Percentiles rank a stretch among this genome's conserved stretches.
phyloP scores from a whole-genome alignment of 257 asterid genomes.

The Striga asiatica region DNA sequence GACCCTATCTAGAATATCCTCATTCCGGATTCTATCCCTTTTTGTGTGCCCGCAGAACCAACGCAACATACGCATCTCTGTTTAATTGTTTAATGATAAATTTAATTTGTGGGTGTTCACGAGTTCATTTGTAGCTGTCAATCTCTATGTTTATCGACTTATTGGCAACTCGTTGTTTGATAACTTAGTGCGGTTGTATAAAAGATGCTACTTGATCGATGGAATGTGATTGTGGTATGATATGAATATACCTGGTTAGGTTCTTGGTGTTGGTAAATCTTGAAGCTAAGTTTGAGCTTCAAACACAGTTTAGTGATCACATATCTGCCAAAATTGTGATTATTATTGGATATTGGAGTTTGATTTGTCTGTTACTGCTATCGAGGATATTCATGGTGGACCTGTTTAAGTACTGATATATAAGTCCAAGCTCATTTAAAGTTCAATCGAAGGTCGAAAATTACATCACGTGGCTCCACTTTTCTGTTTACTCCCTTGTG shows the following conservation, averaged over 20 bases:
- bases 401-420: background rate
- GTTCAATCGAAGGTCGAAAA: background rate
- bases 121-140: too few relatives aligned
- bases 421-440: background rate
- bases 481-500: background rate
- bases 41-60: too few relatives aligned
- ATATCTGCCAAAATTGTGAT: background rate
- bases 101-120: too few relatives aligned
- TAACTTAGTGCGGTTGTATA: too few relatives aligned
- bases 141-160: too few relatives aligned
- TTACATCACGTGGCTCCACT: background rate
- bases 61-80: too few relatives aligned
- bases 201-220: too few relatives aligned
- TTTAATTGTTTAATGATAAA: too few relatives aligned
- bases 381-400: too few relatives aligned
- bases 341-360: background rate
- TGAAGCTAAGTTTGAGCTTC: background rate
- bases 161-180: too few relatives aligned
- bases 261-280: background rate
- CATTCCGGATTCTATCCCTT: too few relatives aligned
- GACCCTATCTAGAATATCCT: too few relatives aligned
- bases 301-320: background rate
- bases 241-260: background rate
- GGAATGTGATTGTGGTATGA: background rate
- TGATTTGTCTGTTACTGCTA: background rate